Conservation (phyloP, 805 yeast genomes). For the Zygotorulaspora sp. region DNA sequence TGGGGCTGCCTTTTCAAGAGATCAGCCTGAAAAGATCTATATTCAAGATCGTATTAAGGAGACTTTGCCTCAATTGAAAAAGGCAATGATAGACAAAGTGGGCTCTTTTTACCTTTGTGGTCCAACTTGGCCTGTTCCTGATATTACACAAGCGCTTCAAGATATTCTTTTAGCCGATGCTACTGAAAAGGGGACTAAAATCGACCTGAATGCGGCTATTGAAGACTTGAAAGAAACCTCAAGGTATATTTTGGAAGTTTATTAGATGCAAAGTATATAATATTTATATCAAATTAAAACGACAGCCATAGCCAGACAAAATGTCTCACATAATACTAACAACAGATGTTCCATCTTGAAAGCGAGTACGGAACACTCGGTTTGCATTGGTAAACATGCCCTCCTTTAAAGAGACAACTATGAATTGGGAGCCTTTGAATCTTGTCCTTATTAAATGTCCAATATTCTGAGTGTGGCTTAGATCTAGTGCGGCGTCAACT, state of each 20-base stretch:
- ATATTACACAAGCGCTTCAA: conserved; percentile 82
- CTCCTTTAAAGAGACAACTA: conserved; percentile 93
- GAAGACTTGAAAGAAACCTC: conserved; percentile 92
- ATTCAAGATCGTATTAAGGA: conserved; percentile 91
- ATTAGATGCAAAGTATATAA: too few relatives aligned
- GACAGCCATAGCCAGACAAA: too few relatives aligned
- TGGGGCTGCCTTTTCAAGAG: conserved; percentile 98
- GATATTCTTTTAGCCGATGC: conserved; percentile 77
- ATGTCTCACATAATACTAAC: conserved; percentile 59
- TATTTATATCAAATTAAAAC: too few relatives aligned
- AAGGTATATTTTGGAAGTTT: conserved; percentile 89
- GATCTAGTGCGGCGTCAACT: conserved; percentile 96
- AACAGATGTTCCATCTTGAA: conserved; percentile 94
- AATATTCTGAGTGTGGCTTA: conserved; percentile 94
- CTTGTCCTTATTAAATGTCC: conserved; percentile 94
- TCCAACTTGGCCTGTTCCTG: conserved; percentile 99
- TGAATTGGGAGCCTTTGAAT: conserved; percentile 93
- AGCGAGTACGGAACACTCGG: conserved; percentile 84
- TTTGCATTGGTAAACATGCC: conserved; percentile 99
- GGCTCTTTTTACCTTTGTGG: conserved; percentile 97
- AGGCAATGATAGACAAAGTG: conserved; percentile 68
- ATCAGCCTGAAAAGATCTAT: conserved; percentile 89
- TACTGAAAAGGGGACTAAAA: conserved; percentile 53
- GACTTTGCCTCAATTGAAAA: conserved; percentile 64
- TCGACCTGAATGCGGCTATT: conserved; percentile 73